phyloP scores from a whole-genome alignment of 164 flowering plant genomes.

The Buxus sempervirens region DNA sequence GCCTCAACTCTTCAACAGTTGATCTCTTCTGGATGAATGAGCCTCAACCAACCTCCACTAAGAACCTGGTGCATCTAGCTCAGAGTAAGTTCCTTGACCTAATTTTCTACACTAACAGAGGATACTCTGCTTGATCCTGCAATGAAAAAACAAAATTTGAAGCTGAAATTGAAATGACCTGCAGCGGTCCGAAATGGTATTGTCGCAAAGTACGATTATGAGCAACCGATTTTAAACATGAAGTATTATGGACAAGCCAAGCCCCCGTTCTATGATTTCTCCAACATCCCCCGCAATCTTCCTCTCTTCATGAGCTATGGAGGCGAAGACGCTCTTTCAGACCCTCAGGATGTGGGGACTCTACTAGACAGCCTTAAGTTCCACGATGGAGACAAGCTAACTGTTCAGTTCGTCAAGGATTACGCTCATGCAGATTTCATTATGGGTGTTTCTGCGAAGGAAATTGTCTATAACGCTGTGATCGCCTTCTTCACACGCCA shows the following conservation, averaged over 20 bases:
- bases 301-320: constrained; percentile 78
- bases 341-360: constrained; percentile 39
- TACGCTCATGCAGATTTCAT: constrained; percentile 70
- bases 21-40: constrained; percentile 50
- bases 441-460: constrained; percentile 62
- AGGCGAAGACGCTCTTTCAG: constrained; percentile 60
- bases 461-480: constrained; percentile 43
- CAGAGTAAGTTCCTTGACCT: constrained; percentile 65
- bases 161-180: too few relatives aligned
- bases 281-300: constrained; percentile 56
- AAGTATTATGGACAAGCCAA: constrained; percentile 41
- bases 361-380: constrained; percentile 53
- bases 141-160: too few relatives aligned
- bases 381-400: constrained; percentile 56
- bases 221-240: constrained; percentile 28
- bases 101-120: too few relatives aligned
- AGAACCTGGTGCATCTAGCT: constrained; percentile 70
- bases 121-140: too few relatives aligned
- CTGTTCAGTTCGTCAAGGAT: constrained; percentile 45
- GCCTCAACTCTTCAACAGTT: constrained; percentile 58
- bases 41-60: constrained; percentile 66
- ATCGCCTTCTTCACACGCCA: constrained; percentile 49
- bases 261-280: constrained; percentile 58
- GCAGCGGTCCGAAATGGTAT: constrained; percentile 55
- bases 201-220: constrained; percentile 52